Percentiles rank a stretch among this genome's conserved stretches.
Evolutionary conservation across 164 flowering plant genomes (phyloP).

Genomic region (Chloranthus sessilifolius): DNA sequence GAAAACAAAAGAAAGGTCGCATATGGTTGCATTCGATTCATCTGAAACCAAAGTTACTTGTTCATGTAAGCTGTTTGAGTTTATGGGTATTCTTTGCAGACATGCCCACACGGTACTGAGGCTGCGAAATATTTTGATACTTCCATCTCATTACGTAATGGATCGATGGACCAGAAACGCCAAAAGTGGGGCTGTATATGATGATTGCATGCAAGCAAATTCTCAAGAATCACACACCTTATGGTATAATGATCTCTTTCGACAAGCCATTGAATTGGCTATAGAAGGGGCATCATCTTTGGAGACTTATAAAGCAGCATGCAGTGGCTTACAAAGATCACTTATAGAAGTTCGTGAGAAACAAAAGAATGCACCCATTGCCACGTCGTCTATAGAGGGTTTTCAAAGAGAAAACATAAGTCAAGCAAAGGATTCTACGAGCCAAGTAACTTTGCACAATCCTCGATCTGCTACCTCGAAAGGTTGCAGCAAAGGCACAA

Average conservation of each 20-base stretch:
- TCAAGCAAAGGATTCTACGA: no score
- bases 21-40: slow-evolving; percentile 6
- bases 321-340: no score
- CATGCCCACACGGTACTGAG: not conserved
- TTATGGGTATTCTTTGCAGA: slow-evolving; percentile 6
- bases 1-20: no score
- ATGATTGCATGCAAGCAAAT: not conserved
- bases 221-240: not conserved
- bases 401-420: no score
- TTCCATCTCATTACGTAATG: not conserved
- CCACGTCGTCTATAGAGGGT: no score
- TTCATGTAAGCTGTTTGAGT: slow-evolving; percentile 6
- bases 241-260: not conserved
- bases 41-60: slow-evolving; percentile 2
- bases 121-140: not conserved
- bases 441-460: no score
- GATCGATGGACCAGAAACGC: not conserved
- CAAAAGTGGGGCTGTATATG: not conserved
- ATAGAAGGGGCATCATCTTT: not conserved
- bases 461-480: no score
- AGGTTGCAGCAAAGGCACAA: no score
- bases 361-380: no score
- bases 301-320: not conserved
- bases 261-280: not conserved
- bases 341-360: no score